Conservation (phyloP, 768 basidiomycete species). For the Tephrocybe sp. region DNA sequence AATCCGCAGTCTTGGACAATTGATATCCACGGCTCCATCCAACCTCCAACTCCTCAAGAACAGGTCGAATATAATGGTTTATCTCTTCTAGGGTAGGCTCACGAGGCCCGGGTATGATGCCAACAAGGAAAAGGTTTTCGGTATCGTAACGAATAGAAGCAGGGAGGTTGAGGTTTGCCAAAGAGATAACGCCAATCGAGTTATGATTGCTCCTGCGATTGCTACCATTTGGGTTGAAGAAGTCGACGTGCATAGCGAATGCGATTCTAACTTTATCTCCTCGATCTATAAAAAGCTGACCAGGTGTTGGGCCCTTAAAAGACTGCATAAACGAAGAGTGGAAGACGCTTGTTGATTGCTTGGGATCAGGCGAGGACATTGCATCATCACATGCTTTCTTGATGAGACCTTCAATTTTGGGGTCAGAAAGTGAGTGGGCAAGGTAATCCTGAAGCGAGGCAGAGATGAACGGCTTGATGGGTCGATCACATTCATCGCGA, state of each 20-base stretch:
- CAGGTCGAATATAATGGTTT: conserved; percentile 27
- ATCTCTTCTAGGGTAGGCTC: conserved; percentile 25
- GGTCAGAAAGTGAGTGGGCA: conserved; percentile 2
- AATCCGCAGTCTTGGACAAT: conserved; percentile 17
- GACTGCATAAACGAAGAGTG: not conserved
- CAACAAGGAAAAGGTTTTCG: conserved; percentile 31
- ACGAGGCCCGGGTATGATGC: conserved; percentile 28
- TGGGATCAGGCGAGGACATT: not conserved
- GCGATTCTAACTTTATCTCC: conserved; percentile 13
- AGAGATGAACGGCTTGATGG: too few species aligned
- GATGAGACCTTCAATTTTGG: conserved; percentile 4
- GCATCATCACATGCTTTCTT: too few species aligned
- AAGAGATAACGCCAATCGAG: conserved; percentile 30
- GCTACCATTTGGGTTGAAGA: conserved; percentile 32
- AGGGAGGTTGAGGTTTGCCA: conserved; percentile 33
- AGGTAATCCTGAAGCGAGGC: too few species aligned
- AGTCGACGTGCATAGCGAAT: conserved; percentile 29
- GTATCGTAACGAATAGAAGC: conserved; percentile 25
- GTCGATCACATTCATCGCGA: not conserved
- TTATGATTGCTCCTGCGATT: conserved; percentile 1
- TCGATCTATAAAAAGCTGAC: conserved; percentile 4
- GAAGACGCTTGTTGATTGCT: conserved; percentile 1
- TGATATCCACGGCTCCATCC: conserved; percentile 20
- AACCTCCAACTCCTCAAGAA: conserved; percentile 22
- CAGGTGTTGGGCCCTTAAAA: conserved; percentile 1